These are phyloP conservation scores for Trichoderma lentiforme DNA, from an alignment of 2,329 filamentous ascomycete genomes.

Conservation along the genomic window DNA sequence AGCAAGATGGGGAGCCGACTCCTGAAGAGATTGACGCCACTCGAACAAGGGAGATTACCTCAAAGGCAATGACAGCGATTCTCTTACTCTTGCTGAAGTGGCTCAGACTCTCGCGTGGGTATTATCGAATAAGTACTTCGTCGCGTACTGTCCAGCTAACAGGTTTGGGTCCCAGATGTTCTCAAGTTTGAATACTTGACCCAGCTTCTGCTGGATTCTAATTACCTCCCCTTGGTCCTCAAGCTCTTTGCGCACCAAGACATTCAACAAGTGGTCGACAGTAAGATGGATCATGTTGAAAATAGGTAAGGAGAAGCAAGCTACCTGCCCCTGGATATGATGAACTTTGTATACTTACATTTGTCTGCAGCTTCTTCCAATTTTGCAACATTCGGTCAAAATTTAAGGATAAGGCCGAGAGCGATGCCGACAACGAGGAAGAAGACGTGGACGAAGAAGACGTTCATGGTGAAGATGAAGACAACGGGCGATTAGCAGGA, in stretches of 20 bases:
- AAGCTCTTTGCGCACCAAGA: constrained; percentile 96
- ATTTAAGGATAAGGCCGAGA: constrained; percentile 35
- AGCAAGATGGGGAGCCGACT: constrained; percentile 46
- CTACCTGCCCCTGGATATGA: not conserved
- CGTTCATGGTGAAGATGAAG: constrained; percentile 30
- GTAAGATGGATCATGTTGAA: constrained; percentile 76
- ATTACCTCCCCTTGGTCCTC: constrained; percentile 86
- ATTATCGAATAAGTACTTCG: not conserved
- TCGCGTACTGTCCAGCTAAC: not conserved
- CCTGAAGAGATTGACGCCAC: constrained; percentile 79
- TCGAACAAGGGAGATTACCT: constrained; percentile 79
- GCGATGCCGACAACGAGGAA: constrained; percentile 28
- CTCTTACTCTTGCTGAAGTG: constrained; percentile 88
- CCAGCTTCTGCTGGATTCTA: constrained; percentile 88
- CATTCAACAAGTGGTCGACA: constrained; percentile 83
- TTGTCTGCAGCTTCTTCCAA: constrained; percentile 71
- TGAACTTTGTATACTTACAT: not conserved
- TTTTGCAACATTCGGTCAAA: constrained; percentile 74
- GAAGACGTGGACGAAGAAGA: constrained; percentile 23
- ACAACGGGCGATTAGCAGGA: constrained; percentile 32
- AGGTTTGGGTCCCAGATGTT: constrained; percentile 57
- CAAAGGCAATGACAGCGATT: constrained; percentile 88
- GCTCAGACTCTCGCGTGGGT: constrained; percentile 89
- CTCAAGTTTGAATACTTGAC: constrained; percentile 95
- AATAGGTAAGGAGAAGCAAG: constrained; percentile 58